Percentiles rank a stretch among this genome's conserved stretches.
phyloP scores from a whole-genome alignment of 192 early-diverging fungal genomes.

The Coemansia sp. region DNA sequence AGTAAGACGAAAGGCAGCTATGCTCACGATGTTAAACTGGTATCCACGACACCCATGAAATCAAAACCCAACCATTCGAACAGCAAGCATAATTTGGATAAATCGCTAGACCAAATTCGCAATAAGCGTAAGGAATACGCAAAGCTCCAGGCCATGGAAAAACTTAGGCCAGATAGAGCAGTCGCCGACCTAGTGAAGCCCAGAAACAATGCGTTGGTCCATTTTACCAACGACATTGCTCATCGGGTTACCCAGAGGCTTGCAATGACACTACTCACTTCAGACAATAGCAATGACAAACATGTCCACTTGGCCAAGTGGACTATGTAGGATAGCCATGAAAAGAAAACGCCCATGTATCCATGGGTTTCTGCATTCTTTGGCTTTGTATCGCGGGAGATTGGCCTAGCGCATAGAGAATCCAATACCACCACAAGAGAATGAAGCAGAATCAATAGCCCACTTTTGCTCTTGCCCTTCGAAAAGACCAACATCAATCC shows the following conservation, averaged over 20 bases:
- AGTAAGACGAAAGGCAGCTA: no score
- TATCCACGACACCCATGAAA: neutral
- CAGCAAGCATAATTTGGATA: neutral
- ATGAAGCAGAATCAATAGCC: neutral
- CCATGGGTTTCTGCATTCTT: neutral
- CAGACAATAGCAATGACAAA: neutral
- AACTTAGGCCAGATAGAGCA: neutral
- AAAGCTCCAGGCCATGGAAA: neutral
- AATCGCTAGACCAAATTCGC: neutral
- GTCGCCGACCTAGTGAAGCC: neutral
- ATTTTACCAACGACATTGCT: neutral
- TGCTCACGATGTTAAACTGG: no score
- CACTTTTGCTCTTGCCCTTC: neutral
- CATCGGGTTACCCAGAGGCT: neutral
- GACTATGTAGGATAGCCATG: no score
- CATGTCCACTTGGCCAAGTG: no score
- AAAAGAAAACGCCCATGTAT: conserved; percentile 10
- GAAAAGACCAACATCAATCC: conserved; percentile 2
- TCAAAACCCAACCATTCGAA: neutral
- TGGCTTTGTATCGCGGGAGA: conserved; percentile 4
- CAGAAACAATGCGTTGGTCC: neutral
- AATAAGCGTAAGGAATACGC: neutral
- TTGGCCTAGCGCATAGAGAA: neutral
- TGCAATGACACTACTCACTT: neutral
- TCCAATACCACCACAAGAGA: no score